A percentile compares a stretch with the other conserved stretches of the same genome.
phyloP scores from a whole-genome alignment of 176 grass and related monocot species.

The Zea luxurians region DNA sequence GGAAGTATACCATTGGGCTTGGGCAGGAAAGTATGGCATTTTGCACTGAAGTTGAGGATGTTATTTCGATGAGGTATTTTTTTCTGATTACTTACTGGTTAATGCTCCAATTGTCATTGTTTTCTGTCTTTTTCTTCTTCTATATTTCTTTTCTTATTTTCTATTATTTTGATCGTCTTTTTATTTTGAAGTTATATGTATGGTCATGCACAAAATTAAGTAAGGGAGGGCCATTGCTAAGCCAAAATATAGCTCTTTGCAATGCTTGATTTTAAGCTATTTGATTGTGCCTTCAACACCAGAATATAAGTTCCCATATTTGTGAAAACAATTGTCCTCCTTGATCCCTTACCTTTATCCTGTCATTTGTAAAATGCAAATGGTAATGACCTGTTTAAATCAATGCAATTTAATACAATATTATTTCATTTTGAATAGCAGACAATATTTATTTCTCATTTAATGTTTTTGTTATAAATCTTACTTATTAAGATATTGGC shows the following conservation, averaged over 20 bases:
- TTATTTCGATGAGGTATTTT: conserved; percentile 92
- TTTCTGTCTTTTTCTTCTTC: too few species aligned
- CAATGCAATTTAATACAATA: neutral
- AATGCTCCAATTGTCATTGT: neutral
- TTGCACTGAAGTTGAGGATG: conserved; percentile 88
- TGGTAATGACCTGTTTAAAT: neutral
- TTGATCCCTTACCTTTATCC: neutral
- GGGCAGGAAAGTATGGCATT: conserved; percentile 98
- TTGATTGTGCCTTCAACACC: neutral
- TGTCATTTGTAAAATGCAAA: neutral
- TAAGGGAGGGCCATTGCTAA: neutral
- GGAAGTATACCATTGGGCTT: conserved; percentile 95
- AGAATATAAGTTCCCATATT: neutral
- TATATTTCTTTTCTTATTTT: neutral
- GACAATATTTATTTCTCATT: neutral
- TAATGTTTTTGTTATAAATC: neutral
- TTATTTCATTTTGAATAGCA: conserved; percentile 1
- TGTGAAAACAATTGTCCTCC: neutral
- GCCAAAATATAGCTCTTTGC: neutral
- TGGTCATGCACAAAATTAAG: neutral
- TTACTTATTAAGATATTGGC: conserved; percentile 31
- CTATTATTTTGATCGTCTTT: neutral
- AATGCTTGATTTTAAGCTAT: neutral
- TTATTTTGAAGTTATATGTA: neutral
- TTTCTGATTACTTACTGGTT: neutral